Evolutionary conservation across 2,329 filamentous ascomycete species (phyloP), one percentile per base, ranked within the genome.

Genomic region (Coniochaeta hoffmannii): DNA sequence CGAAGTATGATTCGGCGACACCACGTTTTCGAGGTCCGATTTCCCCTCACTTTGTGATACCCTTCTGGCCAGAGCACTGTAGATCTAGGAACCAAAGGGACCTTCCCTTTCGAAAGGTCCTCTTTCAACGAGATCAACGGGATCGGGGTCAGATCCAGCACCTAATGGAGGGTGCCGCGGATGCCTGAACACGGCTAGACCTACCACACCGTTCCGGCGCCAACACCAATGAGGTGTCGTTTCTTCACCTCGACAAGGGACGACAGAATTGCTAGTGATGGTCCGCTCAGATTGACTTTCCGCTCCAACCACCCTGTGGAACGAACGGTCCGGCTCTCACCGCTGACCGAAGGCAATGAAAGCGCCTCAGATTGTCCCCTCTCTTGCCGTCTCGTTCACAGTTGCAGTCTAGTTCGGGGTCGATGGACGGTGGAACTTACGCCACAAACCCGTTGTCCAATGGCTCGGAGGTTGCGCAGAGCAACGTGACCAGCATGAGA

Each of bases 401-500:
- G 28, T 8, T 12, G 30, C 30, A 7, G 30, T 46, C 14, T 46
- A 12, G n/a, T 28, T 28, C 17, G 41, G 41, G 15, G 14, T 46
- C 4, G 41, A 12, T 46, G 36, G 22, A 36, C 38, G 5, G 7
- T 44, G 17, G 19, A 12, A 10, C 12, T 26, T 28, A 44, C 11
- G 22, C 41, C 41, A 14, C 22, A 19, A 6, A 46, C 3, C 9
- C 22, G 26, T 28, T 28, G 41, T 46, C 41, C 41, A 46, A 46
- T 46, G 24, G 4, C 19, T 28, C 26, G 22, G 15, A 15, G 17
- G 28, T 34, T 17, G 46, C 19, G 15, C 19, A 24, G 28, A 49
- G 19, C 49, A 57, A 53, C 56, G 53, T 57, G 56, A 57, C 56
- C 53, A 28, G 12, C 35, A 19, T 9, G 19, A 12, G 51, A 34